These are phyloP conservation scores for Stropharia rugosoannulata DNA, from an alignment of 768 basidiomycete species.

Conservation along the genomic window DNA sequence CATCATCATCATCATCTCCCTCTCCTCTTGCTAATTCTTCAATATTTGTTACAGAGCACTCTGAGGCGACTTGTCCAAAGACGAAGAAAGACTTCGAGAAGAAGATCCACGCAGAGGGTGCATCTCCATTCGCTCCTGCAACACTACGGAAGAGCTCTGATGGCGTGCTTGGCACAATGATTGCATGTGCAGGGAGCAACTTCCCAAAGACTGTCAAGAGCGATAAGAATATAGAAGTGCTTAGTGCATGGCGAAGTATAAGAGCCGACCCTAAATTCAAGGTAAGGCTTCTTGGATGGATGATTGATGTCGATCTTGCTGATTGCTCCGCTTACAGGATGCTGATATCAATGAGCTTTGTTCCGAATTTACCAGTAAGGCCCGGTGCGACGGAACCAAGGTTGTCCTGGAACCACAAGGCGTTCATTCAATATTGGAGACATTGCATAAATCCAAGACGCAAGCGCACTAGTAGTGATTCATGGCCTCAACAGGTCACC, in stretches of 20 bases:
- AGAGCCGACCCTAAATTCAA: slow-evolving; percentile 75
- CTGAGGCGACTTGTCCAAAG: slow-evolving; percentile 44
- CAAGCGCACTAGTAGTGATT: slow-evolving; percentile 18
- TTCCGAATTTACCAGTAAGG: slow-evolving; percentile 77
- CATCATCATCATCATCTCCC: slow-evolving; percentile 38
- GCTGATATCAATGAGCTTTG: slow-evolving; percentile 80
- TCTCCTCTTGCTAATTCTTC: slow-evolving; percentile 37
- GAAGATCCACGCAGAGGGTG: slow-evolving; percentile 52
- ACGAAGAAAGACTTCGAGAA: slow-evolving; percentile 50
- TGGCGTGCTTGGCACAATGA: slow-evolving; percentile 44
- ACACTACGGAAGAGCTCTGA: slow-evolving; percentile 45
- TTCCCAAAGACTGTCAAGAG: slow-evolving; percentile 70
- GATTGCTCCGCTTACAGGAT: slow-evolving; percentile 42
- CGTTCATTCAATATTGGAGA: slow-evolving; percentile 46
- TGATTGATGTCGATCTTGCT: slow-evolving; percentile 6
- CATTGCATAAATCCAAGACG: slow-evolving; percentile 24
- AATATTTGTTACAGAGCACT: slow-evolving; percentile 31
- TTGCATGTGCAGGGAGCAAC: slow-evolving; percentile 65
- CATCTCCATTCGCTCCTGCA: slow-evolving; percentile 53
- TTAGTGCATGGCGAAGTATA: slow-evolving; percentile 78
- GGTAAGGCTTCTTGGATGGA: slow-evolving; percentile 37
- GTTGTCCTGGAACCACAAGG: slow-evolving; percentile 69
- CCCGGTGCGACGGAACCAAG: slow-evolving; percentile 81
- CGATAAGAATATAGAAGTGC: slow-evolving; percentile 74
- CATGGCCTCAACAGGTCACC: neutral